Base-by-base conservation (phyloP, 2,329 filamentous ascomycete species). In the Beauveria rudraprayagi region DNA sequence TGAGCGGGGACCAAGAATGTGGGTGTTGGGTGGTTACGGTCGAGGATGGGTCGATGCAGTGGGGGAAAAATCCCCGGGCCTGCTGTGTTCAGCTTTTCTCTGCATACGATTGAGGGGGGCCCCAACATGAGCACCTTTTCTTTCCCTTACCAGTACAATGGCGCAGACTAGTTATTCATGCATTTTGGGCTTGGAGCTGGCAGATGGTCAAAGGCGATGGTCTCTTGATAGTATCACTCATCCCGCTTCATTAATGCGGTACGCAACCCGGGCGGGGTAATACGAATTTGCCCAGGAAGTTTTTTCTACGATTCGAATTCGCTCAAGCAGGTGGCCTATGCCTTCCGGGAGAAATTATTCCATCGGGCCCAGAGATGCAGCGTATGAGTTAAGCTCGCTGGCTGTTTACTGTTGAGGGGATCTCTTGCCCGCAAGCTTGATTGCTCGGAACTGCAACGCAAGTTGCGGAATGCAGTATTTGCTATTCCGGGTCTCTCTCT, bases 31-130 rank as follows among this genome's bases (percentile, higher is more conserved):
- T 48, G 46, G 14, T 28, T 24, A 16, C 14, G 8, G 30, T 22
- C 10, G 24, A 46, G 22, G 47, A 60, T 60, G 56, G 56, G 57
- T 54, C 57, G 50, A 60, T 60, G 41, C 50, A 37, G 57, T 54
- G 56, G 56, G 37, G 48, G 17, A 17, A 34, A 19, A 34, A 14
- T 24, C 30, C 55, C 55, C 56, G 14, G n/a, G n/a, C 57, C 37
- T 9, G 17, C 17, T 50, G 55, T 16, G 46, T 19, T 11, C 28
- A 48, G 44, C 34, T 28, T 19, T 19, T 17, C n/a, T 24, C 50
- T 40, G 28, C 50, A 22, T 5, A 53, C 50, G 50, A 53, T 53
- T 55, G 37, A 40, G 30, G 37, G 24, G 52, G 22, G 4, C 37
- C 11, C 16, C 52, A 41, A 7, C 22, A 44, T n/a, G 37, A 28